Evolutionary conservation across 306 rosid species (phyloP).

Genomic region (Biancaea sappan): DNA sequence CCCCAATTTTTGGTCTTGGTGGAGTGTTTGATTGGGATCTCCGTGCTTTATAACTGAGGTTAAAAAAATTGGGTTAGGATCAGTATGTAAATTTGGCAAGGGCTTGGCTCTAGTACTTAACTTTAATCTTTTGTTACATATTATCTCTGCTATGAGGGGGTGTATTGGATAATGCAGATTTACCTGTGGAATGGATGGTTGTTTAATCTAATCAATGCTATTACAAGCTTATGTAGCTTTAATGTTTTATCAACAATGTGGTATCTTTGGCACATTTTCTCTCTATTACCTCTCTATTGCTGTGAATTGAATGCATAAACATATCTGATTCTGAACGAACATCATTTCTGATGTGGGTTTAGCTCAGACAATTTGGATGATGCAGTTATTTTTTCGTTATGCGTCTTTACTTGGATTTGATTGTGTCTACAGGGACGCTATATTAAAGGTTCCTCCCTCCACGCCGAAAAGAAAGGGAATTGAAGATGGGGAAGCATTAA

Average conservation of each 20-base stretch:
- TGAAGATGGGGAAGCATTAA: not conserved
- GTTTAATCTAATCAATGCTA: slow-evolving; percentile 32
- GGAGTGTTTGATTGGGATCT: not conserved
- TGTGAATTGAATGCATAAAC: not conserved
- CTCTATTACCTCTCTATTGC: not conserved
- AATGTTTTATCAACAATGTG: slow-evolving; percentile 3
- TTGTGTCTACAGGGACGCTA: not conserved
- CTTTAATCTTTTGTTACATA: slow-evolving; percentile 1
- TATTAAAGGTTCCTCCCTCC: not conserved
- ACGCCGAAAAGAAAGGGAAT: not conserved
- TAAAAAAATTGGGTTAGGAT: slow-evolving; percentile 12
- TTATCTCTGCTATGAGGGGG: not conserved
- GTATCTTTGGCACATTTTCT: not conserved
- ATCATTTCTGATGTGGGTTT: no score
- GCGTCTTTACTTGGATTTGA: not conserved
- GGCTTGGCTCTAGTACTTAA: slow-evolving; percentile 28
- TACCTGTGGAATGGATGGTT: slow-evolving; percentile 13
- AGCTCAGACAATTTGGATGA: not conserved
- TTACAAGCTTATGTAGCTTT: slow-evolving; percentile 27
- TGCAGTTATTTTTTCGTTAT: not conserved
- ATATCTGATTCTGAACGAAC: not conserved
- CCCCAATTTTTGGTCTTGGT: not conserved
- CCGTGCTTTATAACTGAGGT: not conserved
- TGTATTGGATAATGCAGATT: slow-evolving; percentile 36
- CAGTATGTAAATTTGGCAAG: slow-evolving; percentile 46